Percentiles rank a stretch among this genome's conserved stretches.
These are phyloP conservation scores for Melanogaster broomeanus DNA, from an alignment of 768 basidiomycete genomes.

Conservation along the genomic window DNA sequence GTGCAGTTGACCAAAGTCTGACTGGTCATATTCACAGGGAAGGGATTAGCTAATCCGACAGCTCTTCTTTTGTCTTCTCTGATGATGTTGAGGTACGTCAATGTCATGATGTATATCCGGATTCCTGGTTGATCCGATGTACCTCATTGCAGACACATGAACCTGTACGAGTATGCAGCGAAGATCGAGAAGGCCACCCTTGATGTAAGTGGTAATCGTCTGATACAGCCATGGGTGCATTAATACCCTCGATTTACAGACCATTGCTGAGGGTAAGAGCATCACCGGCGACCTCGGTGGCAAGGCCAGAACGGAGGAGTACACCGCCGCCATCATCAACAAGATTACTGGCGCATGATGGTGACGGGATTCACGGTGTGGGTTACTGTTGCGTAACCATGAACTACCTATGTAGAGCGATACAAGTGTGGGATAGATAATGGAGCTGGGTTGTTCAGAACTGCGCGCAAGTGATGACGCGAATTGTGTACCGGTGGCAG, in stretches of 20 bases:
- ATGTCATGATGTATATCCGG: constrained; percentile 4
- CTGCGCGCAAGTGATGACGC: background rate
- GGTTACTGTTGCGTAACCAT: constrained; percentile 7
- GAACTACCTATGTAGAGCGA: constrained; percentile 21
- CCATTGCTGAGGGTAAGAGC: constrained; percentile 93
- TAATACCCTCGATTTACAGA: constrained; percentile 48
- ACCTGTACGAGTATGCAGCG: constrained; percentile 75
- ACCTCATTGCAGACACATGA: constrained; percentile 77
- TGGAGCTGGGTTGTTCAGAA: constrained; percentile 2
- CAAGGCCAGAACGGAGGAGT: constrained; percentile 86
- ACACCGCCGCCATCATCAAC: constrained; percentile 83
- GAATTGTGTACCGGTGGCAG: background rate
- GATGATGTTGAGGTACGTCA: constrained; percentile 92
- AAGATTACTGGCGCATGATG: constrained; percentile 50
- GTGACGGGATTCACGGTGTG: background rate
- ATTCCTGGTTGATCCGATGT: constrained; percentile 23
- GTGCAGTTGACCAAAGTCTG: background rate
- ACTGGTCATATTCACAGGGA: constrained; percentile 47
- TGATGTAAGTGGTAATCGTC: constrained; percentile 53
- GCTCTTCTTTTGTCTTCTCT: constrained; percentile 91
- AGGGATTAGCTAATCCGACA: constrained; percentile 98
- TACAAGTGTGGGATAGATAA: constrained; percentile 4
- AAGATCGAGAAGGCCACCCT: constrained; percentile 93
- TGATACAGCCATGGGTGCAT: background rate
- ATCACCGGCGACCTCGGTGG: constrained; percentile 98